Evolutionary conservation across 106 monocot genomes (phyloP), one percentile per base, ranked within the genome.

Genomic region (Acorus calamus): DNA sequence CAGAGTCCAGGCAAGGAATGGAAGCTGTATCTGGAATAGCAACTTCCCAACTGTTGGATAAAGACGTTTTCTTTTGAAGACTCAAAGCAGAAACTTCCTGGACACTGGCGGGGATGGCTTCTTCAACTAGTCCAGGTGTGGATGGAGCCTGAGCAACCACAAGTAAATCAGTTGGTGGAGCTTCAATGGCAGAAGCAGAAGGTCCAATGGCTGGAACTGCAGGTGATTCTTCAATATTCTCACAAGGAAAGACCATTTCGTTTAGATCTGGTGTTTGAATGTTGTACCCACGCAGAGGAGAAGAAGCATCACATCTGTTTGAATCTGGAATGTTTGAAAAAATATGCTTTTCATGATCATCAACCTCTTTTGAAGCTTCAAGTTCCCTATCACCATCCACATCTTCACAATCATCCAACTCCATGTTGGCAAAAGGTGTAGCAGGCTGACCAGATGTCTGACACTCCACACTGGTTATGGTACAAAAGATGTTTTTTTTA

Each of bases 121-220:
- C 84, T 62, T 80, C 89, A 56, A 89, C 63, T 53, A 94, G 77
- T 13, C 79, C 86, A 69, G 94, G 87, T 64, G 87, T 87, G n/a
- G 78, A 74, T 55, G 90, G 94, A 71, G 80, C 82, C 59, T 87
- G 83, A 57, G 81, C 76, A 57, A 59, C 73, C 47, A 85, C 86
- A 75, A 62, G 47, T 43, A 79, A 63, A 51, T 70, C 77, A 6
- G 79, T 63, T 10, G 78, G 56, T 58, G 57, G 52, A 59, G 63
- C 63, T 52, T 75, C 70, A 79, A 56, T 70, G 72, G 12, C 60
- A 64, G 52, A 56, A 46, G 43, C 55, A 13, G 55, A 71, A 65
- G 61, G 28, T 28, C 28, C 57, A 42, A n/a, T 57, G 63, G 61
- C 28, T 8, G 61, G 53, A 64, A 61, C 64, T 48, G 14, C 62